Evolutionary conservation across 148 eudicot species (phyloP).

Genomic region (Oxyria digyna): DNA sequence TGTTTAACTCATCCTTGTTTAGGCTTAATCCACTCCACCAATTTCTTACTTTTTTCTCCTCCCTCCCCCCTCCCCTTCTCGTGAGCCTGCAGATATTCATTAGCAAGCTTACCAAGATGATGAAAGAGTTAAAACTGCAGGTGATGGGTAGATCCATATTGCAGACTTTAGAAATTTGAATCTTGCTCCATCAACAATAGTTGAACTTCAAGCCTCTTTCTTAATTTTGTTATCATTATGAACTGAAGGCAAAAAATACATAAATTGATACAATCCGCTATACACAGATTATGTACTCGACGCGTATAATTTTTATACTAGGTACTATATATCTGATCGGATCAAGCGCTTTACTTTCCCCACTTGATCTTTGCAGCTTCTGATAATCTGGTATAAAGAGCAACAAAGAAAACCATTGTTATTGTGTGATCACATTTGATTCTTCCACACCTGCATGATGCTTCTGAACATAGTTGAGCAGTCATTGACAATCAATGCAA

Average conservation of each 20-base stretch:
- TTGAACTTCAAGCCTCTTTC: not conserved
- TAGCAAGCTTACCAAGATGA: too few species aligned
- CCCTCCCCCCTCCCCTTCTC: too few species aligned
- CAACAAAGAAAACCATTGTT: not conserved
- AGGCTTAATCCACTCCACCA: too few species aligned
- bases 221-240: not conserved
- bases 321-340: not conserved
- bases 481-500: slow-evolving; percentile 1
- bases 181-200: not conserved
- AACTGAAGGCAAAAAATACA: not conserved
- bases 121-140: too few species aligned
- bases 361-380: not conserved
- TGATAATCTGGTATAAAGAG: not conserved
- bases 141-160: slow-evolving; percentile 3
- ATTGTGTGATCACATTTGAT: not conserved
- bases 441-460: not conserved
- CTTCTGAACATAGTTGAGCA: not conserved
- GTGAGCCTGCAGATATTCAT: too few species aligned
- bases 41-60: too few species aligned
- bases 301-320: too few species aligned
- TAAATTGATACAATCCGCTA: not conserved
- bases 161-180: slow-evolving; percentile 10
- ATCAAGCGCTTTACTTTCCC: slow-evolving; percentile 3
- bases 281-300: slow-evolving; percentile 1
- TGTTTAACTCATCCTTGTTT: too few species aligned